Base-by-base conservation (phyloP, 1,284 basidiomycete genomes). In the Laetiporus sulphureus region DNA sequence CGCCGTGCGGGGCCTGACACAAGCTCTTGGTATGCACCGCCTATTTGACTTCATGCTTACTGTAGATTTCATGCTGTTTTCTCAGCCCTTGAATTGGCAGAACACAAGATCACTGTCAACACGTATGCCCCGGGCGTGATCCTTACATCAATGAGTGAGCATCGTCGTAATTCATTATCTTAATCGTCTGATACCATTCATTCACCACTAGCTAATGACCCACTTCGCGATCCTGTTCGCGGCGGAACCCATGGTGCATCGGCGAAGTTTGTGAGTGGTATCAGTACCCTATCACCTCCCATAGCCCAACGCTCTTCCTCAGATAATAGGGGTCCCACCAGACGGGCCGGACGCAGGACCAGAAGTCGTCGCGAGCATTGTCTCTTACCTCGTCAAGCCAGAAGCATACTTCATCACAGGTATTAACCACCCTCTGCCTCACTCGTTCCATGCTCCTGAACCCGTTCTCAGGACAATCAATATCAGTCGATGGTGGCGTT, bases 1-100 rank as follows among this genome's bases (percentile, higher is more conserved):
- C 41, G 60, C 55, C 24, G 52, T 62, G 10, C 41, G 56, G 23
- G 52, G 56, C 5, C 45, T 62, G 33, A 62, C 58, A 34, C 55
- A 53, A 24, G 39, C 36, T 18, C 19, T 45, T 15, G 49, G 51
- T 49, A 32, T 6, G 50, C 13, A 7, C 7, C 13, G 8, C 13
- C 25, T 27, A 8, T 27, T 27, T 34, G 16, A 20, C 27, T 16
- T 19, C 11, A 13, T 18, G 20, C 15, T 30, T 24, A 16, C 22
- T 35, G n/a, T 36, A 11, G 20, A 15, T n/a, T n/a, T n/a, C 12
- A 25, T 36, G 5, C 16, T 12, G 11, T 36, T 33, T 38, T 2
- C 25, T 11, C 25, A 54, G 52, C 52, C 4, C 27, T 41, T 15
- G 52, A 54, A 25, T 25, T 52, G 18, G 38, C 35, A 20, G 31